Conservation (phyloP, 2,329 filamentous ascomycete genomes). For the Uncinocarpus reesii region DNA sequence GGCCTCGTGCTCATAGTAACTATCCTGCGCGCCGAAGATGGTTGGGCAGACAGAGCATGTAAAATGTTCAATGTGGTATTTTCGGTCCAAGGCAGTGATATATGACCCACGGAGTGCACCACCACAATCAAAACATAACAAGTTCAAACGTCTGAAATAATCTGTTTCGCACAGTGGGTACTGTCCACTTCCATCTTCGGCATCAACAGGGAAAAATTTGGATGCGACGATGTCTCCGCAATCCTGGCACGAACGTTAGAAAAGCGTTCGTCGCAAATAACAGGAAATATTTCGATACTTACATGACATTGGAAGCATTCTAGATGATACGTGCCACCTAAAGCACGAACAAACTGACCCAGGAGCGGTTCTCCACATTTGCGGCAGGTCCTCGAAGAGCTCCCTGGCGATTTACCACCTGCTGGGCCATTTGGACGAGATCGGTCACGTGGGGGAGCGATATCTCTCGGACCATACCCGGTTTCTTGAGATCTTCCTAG, state of each 20-base stretch:
- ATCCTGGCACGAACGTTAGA: slow-evolving; percentile 50
- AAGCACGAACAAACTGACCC: slow-evolving; percentile 87
- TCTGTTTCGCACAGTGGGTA: slow-evolving; percentile 97
- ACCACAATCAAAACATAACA: slow-evolving; percentile 85
- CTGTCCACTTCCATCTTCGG: slow-evolving; percentile 69
- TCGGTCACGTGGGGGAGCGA: slow-evolving; percentile 28
- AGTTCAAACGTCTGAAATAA: slow-evolving; percentile 84
- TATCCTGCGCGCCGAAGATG: slow-evolving; percentile 96
- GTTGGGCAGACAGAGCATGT: slow-evolving; percentile 95
- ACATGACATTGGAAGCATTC: slow-evolving; percentile 98
- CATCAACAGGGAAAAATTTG: slow-evolving; percentile 96
- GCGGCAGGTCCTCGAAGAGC: slow-evolving; percentile 52
- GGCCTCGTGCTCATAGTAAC: slow-evolving; percentile 96
- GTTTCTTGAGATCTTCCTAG: slow-evolving; percentile 27
- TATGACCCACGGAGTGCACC: slow-evolving; percentile 91
- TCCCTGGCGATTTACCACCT: slow-evolving; percentile 28
- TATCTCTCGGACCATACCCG: slow-evolving; percentile 24
- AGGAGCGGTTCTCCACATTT: slow-evolving; percentile 83
- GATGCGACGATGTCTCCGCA: slow-evolving; percentile 95
- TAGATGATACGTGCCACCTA: slow-evolving; percentile 89
- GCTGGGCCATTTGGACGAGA: slow-evolving; percentile 30
- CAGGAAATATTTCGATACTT: slow-evolving; percentile 29
- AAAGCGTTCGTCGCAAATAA: slow-evolving; percentile 1
- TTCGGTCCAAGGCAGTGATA: slow-evolving; percentile 92
- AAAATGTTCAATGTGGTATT: slow-evolving; percentile 98